Conservation (phyloP, 257 asterid species). For the Solanum chilense region DNA sequence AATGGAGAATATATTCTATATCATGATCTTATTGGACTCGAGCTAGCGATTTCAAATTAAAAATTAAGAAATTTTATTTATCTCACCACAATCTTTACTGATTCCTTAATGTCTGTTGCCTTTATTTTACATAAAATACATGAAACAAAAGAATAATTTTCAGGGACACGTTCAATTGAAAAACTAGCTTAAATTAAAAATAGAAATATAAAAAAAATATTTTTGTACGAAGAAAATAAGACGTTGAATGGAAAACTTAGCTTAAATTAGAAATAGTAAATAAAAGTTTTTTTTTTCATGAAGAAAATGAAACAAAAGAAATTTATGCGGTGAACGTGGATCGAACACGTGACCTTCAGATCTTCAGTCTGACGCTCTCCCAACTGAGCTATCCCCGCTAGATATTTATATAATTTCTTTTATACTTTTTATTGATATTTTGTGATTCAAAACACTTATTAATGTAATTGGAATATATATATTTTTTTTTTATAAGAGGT, state of each 20-base stretch:
- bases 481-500: not conserved
- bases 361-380: conserved; percentile 93
- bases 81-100: not conserved
- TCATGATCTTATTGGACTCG: not conserved
- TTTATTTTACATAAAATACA: not conserved
- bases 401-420: no score
- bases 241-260: no score
- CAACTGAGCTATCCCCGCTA: conserved; percentile 86
- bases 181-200: not conserved
- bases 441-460: not conserved
- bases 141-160: not conserved
- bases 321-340: conserved; percentile 76
- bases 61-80: not conserved
- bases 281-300: no score
- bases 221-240: no score
- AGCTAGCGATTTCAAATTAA: not conserved
- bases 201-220: no score
- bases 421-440: rapidly evolving
- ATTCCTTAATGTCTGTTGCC: no score
- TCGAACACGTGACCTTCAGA: conserved; percentile 90
- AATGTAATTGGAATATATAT: not conserved
- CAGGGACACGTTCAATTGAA: not conserved
- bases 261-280: no score
- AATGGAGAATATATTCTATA: not conserved
- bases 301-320: no score